Percentiles rank a stretch among this genome's conserved stretches.
phyloP scores from a whole-genome alignment of 129 eudicot genomes.

The Arctium minus region DNA sequence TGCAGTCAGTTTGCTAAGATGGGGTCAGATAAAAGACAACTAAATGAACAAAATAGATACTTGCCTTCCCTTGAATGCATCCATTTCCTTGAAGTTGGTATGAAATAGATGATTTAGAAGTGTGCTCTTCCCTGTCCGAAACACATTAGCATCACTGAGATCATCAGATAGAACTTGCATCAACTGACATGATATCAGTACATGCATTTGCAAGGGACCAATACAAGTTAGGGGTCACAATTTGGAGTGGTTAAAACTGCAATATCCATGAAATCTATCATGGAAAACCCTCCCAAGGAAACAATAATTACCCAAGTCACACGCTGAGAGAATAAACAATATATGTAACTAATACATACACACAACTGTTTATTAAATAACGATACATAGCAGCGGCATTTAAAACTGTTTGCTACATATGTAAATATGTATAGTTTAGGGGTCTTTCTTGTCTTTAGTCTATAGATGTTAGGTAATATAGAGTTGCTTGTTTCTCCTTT shows the following conservation, averaged over 20 bases:
- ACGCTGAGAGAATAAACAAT: background rate
- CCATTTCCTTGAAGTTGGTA: constrained; percentile 80
- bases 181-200: background rate
- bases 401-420: background rate
- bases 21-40: background rate
- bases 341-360: background rate
- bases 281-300: background rate
- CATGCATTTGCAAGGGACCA: background rate
- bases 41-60: background rate
- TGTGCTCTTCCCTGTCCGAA: constrained; percentile 65
- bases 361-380: background rate
- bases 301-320: background rate
- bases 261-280: background rate
- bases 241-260: background rate
- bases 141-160: background rate
- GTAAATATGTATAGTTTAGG: background rate
- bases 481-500: background rate
- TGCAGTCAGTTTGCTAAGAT: background rate
- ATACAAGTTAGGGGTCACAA: background rate
- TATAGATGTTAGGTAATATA: background rate
- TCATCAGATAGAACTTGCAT: background rate
- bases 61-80: constrained; percentile 67
- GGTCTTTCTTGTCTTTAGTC: background rate
- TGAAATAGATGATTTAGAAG: constrained; percentile 56
- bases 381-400: background rate